These are phyloP conservation scores for Syzygium oleosum DNA, from an alignment of 345 rosid species.

Conservation along the genomic window DNA sequence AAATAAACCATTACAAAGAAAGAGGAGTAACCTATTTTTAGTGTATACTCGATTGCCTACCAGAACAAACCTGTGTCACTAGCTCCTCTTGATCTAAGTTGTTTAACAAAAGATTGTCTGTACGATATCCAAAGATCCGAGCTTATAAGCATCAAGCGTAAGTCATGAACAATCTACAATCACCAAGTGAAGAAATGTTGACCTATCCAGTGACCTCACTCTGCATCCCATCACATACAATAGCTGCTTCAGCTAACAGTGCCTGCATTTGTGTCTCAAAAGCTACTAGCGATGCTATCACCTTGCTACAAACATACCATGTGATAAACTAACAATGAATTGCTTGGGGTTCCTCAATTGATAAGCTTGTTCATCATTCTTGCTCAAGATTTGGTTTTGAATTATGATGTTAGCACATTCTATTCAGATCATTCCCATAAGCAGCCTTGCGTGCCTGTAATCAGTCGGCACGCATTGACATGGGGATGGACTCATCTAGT, in stretches of 20 bases:
- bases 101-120: background rate
- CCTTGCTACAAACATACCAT: background rate
- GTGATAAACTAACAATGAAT: background rate
- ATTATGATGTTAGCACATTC: background rate
- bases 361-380: background rate
- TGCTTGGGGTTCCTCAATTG: background rate
- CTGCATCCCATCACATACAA: background rate
- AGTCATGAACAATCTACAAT: background rate
- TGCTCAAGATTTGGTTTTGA: background rate
- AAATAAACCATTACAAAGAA: background rate
- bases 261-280: background rate
- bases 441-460: background rate
- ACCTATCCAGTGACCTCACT: background rate
- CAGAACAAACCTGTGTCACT: background rate
- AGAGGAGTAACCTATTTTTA: background rate
- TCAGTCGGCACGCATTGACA: background rate
- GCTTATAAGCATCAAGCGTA: background rate
- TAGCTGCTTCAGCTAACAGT: background rate
- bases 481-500: background rate
- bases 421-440: background rate
- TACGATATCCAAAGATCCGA: background rate
- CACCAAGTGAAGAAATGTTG: background rate
- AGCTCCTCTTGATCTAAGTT: background rate
- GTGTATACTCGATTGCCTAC: background rate
- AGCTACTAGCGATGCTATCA: background rate